Evolutionary conservation across 164 flowering plant genomes (phyloP), one percentile per base, ranked within the genome.

Genomic region (Macadamia tetraphylla): DNA sequence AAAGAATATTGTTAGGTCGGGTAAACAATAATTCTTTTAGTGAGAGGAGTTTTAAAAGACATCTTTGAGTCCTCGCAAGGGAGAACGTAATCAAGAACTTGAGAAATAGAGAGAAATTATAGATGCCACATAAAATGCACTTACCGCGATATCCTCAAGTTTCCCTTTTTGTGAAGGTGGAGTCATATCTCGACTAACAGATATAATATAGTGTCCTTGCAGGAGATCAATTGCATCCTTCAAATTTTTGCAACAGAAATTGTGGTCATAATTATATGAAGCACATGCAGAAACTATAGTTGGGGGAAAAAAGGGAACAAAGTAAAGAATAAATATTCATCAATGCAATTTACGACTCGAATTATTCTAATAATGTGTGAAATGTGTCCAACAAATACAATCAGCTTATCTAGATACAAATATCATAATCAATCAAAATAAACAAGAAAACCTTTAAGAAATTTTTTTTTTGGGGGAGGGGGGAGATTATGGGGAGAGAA

Each of bases 161-260:
- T 91, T 84, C 64, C 80, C 76, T 61, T 66, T 76, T 65, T 77
- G 81, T n/a, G 87, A 49, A 73, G 85, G 70, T n/a, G 88, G 81
- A 46, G 79, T 72, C 88, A 78, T 71, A 68, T 83, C 94, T 60
- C 97, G 89, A 70, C 79, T 82, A 42, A 88, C 86, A 65, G 92
- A 82, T 40, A 85, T 83, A 72, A 90, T 92, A 74, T 81, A 94
- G 69, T 89, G 92, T 72, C 99, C 99, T 77, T 94, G 97, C 61
- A 94, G 71, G 46, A 94, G 86, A 84, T 94, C 99, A 79, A 89
- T 94, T n/a, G 98, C 95, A 81, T 92, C 96, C 98, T 90, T 65
- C 73, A 75, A 6, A 68, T 14, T 58, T 35, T 7, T 53, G 13
- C 12, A 55, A 29, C 49, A 72, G 30, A 65, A 64, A 8, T 6